Evolutionary conservation across 352 stramenopile species (phyloP).

Genomic region (Halophytophthora polymorphica): DNA sequence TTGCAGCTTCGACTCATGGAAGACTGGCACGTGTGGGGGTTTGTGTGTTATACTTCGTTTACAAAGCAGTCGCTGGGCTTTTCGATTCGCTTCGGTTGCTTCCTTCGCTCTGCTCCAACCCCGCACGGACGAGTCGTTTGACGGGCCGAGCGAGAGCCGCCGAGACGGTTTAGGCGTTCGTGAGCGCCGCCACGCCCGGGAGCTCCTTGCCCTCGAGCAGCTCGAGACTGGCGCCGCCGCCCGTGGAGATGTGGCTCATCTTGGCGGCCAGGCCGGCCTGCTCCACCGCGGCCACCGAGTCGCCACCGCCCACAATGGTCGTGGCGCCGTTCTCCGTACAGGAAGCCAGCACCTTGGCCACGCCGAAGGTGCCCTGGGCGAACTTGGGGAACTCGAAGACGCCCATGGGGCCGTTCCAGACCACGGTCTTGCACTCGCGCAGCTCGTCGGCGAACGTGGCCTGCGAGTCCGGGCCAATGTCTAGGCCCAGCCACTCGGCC

Average conservation of each 20-base stretch:
- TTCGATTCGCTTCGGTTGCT: too few relatives aligned
- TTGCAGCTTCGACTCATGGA: too few relatives aligned
- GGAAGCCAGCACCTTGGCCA: conserved; percentile 91
- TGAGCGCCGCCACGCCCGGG: conserved; percentile 95
- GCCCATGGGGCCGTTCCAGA: conserved; percentile 97
- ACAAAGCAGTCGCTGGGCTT: too few relatives aligned
- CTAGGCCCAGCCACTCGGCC: conserved; percentile 95
- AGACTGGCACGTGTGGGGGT: too few relatives aligned
- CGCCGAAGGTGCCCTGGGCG: conserved; percentile 90
- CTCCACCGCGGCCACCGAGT: conserved; percentile 96
- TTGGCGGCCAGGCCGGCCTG: conserved; percentile 88
- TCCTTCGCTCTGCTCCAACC: too few relatives aligned
- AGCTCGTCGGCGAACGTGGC: conserved; percentile 80
- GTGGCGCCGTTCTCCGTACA: conserved; percentile 79
- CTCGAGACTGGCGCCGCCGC: conserved; percentile 97
- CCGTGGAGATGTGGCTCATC: conserved; percentile 98
- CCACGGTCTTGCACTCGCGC: conserved; percentile 85
- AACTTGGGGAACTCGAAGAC: conserved; percentile 98
- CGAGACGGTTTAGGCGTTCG: conserved; percentile 47
- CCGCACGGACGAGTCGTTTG: too few relatives aligned
- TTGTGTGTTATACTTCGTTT: too few relatives aligned
- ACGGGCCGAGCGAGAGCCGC: too few relatives aligned
- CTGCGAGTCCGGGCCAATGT: conserved; percentile 67
- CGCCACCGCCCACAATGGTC: conserved; percentile 93
- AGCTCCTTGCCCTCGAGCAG: conserved; percentile 98